Evolutionary conservation across 2,329 filamentous ascomycete genomes (phyloP).

Genomic region (Aspergillus japonicus): DNA sequence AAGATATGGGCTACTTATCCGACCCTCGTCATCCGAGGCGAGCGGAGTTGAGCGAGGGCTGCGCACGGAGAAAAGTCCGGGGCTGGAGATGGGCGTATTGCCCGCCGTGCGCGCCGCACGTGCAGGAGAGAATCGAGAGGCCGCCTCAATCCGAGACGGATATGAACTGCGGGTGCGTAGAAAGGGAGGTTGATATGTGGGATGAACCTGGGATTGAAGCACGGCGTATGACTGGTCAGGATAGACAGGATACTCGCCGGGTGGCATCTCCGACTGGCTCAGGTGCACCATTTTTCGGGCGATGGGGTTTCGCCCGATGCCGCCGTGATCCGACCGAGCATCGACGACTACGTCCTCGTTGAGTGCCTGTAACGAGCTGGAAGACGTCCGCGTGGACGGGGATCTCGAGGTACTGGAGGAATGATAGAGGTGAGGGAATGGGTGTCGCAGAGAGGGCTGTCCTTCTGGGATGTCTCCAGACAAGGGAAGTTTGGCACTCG

Average conservation of each 20-base stretch:
- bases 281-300: conserved; percentile 28
- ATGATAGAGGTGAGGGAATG: conserved; percentile 35
- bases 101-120: conserved; percentile 43
- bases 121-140: conserved; percentile 21
- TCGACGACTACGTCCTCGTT: conserved; percentile 40
- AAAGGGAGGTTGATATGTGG: conserved; percentile 39
- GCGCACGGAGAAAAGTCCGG: conserved; percentile 46
- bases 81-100: conserved; percentile 49
- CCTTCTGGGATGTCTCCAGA: conserved; percentile 29
- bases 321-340: conserved; percentile 33
- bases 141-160: conserved; percentile 36
- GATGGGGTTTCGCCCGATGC: conserved; percentile 23
- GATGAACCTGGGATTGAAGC: conserved; percentile 45
- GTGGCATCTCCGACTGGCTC: conserved; percentile 25
- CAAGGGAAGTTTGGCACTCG: conserved; percentile 27
- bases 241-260: conserved; percentile 45
- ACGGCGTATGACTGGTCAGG: conserved; percentile 51
- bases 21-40: conserved; percentile 38
- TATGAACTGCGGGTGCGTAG: conserved; percentile 47
- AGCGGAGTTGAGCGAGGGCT: conserved; percentile 32
- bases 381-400: conserved; percentile 42
- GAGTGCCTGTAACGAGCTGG: conserved; percentile 44
- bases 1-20: conserved; percentile 59
- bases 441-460: conserved; percentile 33
- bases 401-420: conserved; percentile 36